Evolutionary conservation across 805 yeast genomes (phyloP).

Genomic region (Pichia californica): DNA sequence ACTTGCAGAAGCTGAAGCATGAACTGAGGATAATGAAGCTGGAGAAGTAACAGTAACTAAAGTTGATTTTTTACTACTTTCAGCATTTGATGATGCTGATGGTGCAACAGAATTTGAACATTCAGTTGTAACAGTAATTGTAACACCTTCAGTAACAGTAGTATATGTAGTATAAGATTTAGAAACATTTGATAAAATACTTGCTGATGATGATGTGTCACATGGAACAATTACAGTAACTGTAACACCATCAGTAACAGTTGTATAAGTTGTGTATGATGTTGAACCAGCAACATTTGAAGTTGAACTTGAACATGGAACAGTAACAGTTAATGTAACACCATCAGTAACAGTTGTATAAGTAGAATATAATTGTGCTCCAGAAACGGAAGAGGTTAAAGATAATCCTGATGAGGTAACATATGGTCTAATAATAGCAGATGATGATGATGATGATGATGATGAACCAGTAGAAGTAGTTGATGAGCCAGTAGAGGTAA

Average conservation of each 20-base stretch:
- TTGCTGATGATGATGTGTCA: not conserved
- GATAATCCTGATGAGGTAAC: not conserved
- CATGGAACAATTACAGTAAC: not conserved
- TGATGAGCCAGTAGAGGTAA: too few species aligned
- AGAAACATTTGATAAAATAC: not conserved
- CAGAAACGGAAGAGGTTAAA: not conserved
- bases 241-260: slow-evolving; percentile 8
- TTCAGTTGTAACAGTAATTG: slow-evolving; percentile 6
- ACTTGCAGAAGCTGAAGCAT: too few species aligned
- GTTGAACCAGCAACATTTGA: not conserved
- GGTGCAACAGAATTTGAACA: too few species aligned
- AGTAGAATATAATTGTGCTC: not conserved
- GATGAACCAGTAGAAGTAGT: not conserved
- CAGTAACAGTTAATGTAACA: not conserved
- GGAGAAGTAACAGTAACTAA: not conserved
- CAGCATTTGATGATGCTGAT: not conserved
- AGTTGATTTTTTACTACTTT: not conserved
- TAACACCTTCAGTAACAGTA: slow-evolving; percentile 9
- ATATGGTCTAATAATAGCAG: not conserved
- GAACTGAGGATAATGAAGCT: not conserved
- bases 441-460: not conserved
- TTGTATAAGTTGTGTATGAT: slow-evolving; percentile 2
- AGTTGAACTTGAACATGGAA: not conserved
- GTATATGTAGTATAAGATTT: slow-evolving; percentile 8
- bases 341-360: slow-evolving; percentile 10